phyloP scores from a whole-genome alignment of 768 basidiomycete species.

The Lentinus brumalis region DNA sequence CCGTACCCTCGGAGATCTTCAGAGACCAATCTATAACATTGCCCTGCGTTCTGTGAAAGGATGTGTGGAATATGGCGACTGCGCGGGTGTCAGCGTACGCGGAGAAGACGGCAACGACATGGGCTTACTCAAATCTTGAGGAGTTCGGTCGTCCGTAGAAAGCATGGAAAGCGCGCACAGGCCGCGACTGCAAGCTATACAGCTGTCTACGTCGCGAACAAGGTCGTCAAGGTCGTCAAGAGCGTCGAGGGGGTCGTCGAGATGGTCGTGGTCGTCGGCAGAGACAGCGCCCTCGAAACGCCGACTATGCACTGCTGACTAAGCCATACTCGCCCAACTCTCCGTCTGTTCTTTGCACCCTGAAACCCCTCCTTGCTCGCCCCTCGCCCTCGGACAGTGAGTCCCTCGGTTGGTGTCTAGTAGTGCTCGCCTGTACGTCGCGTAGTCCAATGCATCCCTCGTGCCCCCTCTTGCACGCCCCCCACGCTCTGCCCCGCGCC shows the following conservation, averaged over 20 bases:
- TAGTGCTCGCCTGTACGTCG: too few relatives aligned
- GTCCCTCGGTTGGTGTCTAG: too few relatives aligned
- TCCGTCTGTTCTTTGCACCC: too few relatives aligned
- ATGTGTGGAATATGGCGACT: constrained; percentile 86
- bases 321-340: too few relatives aligned
- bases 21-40: constrained; percentile 80
- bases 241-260: not conserved
- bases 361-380: too few relatives aligned
- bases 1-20: constrained; percentile 66
- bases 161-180: not conserved
- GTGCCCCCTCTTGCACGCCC: too few relatives aligned
- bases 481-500: too few relatives aligned
- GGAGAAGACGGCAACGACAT: too few relatives aligned
- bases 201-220: not conserved
- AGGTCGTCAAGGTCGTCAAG: not conserved
- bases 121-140: constrained; percentile 55
- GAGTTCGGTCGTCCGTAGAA: constrained; percentile 24
- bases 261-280: constrained; percentile 15
- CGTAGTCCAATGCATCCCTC: too few relatives aligned
- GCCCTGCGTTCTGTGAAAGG: constrained; percentile 83
- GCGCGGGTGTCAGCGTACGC: constrained; percentile 15
- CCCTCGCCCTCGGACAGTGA: too few relatives aligned
- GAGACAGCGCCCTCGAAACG: constrained; percentile 2
- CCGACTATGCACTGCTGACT: not conserved
- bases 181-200: not conserved